Evolutionary conservation across 805 yeast genomes (phyloP).

Genomic region (Ogataea pilisensis): DNA sequence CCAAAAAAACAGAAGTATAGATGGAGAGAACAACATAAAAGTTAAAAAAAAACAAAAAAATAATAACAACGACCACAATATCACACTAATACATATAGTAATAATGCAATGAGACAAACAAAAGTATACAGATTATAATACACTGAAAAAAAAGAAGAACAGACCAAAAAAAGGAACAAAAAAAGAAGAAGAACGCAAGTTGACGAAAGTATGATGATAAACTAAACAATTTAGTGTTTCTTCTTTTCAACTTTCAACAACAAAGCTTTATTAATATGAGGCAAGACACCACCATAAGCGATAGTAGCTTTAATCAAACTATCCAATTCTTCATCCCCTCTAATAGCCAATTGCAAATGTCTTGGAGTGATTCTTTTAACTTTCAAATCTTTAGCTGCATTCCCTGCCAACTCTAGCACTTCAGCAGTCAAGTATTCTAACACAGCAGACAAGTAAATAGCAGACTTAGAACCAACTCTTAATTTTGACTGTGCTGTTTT

Average conservation of each 20-base stretch:
- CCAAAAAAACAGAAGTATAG: no score
- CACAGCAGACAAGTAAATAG: constrained; percentile 93
- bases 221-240: constrained; percentile 25
- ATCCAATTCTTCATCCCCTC: constrained; percentile 98
- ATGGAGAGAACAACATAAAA: no score
- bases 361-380: constrained; percentile 97
- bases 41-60: no score
- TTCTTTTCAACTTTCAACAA: constrained; percentile 71
- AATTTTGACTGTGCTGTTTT: constrained; percentile 74
- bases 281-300: constrained; percentile 97
- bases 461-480: constrained; percentile 73
- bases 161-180: background rate
- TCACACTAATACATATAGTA: no score
- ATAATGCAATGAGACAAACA: no score
- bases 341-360: constrained; percentile 92
- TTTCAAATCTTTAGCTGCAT: constrained; percentile 93
- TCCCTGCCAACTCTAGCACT: constrained; percentile 96
- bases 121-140: no score
- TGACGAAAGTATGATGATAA: constrained; percentile 1
- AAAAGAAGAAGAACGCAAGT: no score
- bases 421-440: constrained; percentile 95
- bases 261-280: constrained; percentile 83
- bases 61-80: no score
- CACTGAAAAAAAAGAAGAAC: no score
- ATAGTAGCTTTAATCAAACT: constrained; percentile 91